Evolutionary conservation across 768 basidiomycete species (phyloP), one percentile per base, ranked within the genome.

Genomic region (Russula griseocarnosa): DNA sequence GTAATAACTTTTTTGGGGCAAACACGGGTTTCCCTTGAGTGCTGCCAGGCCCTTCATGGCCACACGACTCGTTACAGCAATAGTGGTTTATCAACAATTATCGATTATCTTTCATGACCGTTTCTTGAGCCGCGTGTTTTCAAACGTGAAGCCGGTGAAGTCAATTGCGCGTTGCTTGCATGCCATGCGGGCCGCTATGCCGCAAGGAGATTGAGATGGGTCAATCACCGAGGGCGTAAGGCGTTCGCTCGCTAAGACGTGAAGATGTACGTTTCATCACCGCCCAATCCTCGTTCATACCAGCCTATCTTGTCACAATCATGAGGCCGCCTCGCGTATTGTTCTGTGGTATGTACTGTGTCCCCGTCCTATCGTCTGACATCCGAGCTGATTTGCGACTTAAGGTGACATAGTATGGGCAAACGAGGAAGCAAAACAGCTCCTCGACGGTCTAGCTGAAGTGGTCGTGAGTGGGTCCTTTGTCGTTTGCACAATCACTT

Each of bases 391-490:
- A 53, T 30, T 32, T 8, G 4, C 26, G 14, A 9, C 61, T 7
- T 13, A 70, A 90, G 90, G 85, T 58, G 75, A 83, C 65, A 83
- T 94, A 61, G 81, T 87, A 34, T 94, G 92, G 92, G 90, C 92
- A 0, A 84, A 89, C 64, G 80, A 90, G 28, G 90, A 94, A 62
- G 79, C 86, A 58, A 76, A 85, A 61, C 75, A 80, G 42, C 77
- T 92, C 63, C 82, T 94, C 42, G 81, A 81, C 0, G 77, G 80
- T 58, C 81, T 90, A 61, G 86, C 91, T 36, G 86, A 93, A 57
- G 79, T 94, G 34, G 78, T 93, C 55, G 94, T 94, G 73, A 71
- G 91, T 81, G 13, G 3, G 16, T 11, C 18, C 32, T 49, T 42
- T 20, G 14, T 6, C 26, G 8, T 24, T 20, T 42, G 40, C 30